These are phyloP conservation scores for Komagataella pseudopastoris DNA, from an alignment of 805 yeast species.

Conservation along the genomic window DNA sequence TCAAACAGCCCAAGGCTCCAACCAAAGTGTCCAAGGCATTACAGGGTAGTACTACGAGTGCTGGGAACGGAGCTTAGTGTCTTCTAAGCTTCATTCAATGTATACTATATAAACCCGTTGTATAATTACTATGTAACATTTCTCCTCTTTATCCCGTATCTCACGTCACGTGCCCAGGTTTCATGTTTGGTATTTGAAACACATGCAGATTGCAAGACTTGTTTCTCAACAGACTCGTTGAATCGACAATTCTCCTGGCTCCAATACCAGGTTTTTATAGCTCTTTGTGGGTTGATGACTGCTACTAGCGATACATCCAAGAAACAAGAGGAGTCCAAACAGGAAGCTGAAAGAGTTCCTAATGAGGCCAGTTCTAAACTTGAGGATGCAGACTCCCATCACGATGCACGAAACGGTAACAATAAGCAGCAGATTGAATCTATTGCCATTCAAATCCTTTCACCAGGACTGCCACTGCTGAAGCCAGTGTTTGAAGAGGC, in stretches of 20 bases:
- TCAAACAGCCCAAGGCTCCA: background rate
- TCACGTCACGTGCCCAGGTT: background rate
- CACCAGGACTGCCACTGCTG: conserved; percentile 3
- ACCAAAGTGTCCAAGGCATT: background rate
- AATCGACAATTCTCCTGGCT: background rate
- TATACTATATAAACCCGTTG: background rate
- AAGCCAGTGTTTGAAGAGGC: background rate
- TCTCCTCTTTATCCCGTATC: background rate
- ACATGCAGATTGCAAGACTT: background rate
- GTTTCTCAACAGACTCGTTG: background rate
- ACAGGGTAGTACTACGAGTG: background rate
- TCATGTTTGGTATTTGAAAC: background rate
- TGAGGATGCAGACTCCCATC: background rate
- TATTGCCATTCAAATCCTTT: conserved; percentile 2
- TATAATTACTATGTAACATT: background rate
- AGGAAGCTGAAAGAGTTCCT: background rate
- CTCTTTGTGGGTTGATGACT: background rate
- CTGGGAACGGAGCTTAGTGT: background rate
- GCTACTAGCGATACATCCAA: background rate
- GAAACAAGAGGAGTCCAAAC: background rate
- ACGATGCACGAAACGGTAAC: background rate
- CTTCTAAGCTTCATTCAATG: background rate
- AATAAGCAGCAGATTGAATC: background rate
- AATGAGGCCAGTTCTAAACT: background rate
- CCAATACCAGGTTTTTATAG: background rate